phyloP scores from a whole-genome alignment of 306 rosid species.

The Acacia confusa region DNA sequence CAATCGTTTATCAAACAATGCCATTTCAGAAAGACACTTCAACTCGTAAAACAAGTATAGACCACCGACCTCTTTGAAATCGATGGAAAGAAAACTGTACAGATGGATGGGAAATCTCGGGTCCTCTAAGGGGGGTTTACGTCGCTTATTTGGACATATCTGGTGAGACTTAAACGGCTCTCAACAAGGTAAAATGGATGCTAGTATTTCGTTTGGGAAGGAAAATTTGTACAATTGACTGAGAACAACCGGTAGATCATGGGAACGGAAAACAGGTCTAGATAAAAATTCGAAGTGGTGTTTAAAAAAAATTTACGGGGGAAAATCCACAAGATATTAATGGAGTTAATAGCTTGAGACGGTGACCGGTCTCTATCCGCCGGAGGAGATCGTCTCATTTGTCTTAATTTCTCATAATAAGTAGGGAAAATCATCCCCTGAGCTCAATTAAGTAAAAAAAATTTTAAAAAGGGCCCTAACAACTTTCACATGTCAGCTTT shows the following conservation, averaged over 20 bases:
- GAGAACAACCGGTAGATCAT: constrained; percentile 11
- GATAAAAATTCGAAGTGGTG: constrained; percentile 45
- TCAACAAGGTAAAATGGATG: constrained; percentile 40
- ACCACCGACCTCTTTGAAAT: constrained; percentile 63
- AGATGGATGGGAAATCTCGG: constrained; percentile 72
- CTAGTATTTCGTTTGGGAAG: constrained; percentile 20
- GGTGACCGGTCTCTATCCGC: background rate
- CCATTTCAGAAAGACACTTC: constrained; percentile 8
- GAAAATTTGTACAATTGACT: constrained; percentile 32
- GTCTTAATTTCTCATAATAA: too few species aligned
- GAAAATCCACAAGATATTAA: background rate
- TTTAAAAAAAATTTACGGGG: too few species aligned
- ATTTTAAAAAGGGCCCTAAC: too few species aligned
- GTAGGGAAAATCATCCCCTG: too few species aligned
- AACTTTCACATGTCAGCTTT: too few species aligned
- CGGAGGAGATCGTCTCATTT: background rate
- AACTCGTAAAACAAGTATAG: background rate
- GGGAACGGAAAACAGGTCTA: constrained; percentile 36
- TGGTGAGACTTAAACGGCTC: constrained; percentile 39
- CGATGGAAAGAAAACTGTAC: constrained; percentile 70
- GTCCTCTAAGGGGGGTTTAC: constrained; percentile 80
- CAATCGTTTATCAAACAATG: background rate
- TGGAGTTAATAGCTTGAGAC: background rate
- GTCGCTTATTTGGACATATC: constrained; percentile 57
- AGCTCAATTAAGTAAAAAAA: too few species aligned